Percentiles rank a stretch among this genome's conserved stretches.
These are phyloP conservation scores for Eleusine coracana DNA, from an alignment of 176 grass and related monocot species.

Conservation along the genomic window DNA sequence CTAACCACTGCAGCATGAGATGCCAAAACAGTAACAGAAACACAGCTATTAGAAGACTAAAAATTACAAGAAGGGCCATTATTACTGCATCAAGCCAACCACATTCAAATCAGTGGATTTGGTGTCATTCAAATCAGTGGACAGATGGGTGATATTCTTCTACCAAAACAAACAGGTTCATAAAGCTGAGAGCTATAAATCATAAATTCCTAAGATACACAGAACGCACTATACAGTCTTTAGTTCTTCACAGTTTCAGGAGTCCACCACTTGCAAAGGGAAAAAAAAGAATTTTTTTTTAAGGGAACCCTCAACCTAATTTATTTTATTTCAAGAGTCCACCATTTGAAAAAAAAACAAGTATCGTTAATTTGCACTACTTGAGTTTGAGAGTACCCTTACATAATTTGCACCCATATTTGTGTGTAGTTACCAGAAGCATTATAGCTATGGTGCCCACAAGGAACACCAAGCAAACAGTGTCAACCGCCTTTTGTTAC, in stretches of 20 bases:
- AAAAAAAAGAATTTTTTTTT: not conserved
- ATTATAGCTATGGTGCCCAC: not conserved
- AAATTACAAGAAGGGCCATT: not conserved
- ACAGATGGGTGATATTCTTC: not conserved
- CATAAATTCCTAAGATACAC: conserved; percentile 2
- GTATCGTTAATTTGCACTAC: not conserved
- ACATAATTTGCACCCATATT: not conserved
- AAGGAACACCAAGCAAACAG: not conserved
- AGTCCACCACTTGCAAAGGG: not conserved
- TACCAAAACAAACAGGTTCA: not conserved
- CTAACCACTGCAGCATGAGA: not conserved
- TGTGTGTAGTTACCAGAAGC: not conserved
- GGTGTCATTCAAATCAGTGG: conserved; percentile 12
- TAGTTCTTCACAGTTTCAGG: not conserved
- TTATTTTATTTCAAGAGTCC: not conserved
- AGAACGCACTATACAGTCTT: not conserved
- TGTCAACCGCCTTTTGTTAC: not conserved
- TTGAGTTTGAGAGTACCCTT: not conserved
- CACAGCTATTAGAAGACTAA: not conserved
- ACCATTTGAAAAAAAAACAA: not conserved
- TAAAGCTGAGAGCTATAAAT: not conserved
- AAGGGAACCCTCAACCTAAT: not conserved
- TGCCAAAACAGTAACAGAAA: not conserved
- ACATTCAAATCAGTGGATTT: not conserved
- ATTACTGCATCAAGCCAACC: not conserved